A percentile compares a stretch with the other conserved stretches of the same genome.
phyloP scores from a whole-genome alignment of 495 filamentous ascomycete genomes.

The Bombardia bombarda region DNA sequence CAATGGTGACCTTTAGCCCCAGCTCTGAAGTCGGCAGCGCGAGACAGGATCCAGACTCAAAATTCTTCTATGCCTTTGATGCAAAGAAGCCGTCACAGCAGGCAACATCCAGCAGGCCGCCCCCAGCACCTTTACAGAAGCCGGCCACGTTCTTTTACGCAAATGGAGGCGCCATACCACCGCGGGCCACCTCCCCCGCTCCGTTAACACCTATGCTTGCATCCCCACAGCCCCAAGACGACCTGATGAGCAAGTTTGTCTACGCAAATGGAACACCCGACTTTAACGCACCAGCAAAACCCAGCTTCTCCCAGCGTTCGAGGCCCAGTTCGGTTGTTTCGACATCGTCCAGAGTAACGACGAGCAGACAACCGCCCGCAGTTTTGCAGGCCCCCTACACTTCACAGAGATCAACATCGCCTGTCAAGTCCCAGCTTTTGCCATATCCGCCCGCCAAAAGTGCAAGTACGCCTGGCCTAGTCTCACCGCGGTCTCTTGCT shows the following conservation, averaged over 20 bases:
- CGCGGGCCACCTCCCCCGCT: conserved; percentile 15
- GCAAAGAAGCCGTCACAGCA: conserved; percentile 43
- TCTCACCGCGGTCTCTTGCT: conserved; percentile 15
- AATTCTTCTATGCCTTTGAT: conserved; percentile 73
- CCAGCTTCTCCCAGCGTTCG: too few species aligned
- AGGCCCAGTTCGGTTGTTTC: conserved; percentile 35
- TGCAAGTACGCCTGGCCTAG: conserved; percentile 4
- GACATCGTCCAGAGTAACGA: conserved; percentile 27
- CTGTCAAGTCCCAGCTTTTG: conserved; percentile 32
- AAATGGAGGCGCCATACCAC: conserved; percentile 33
- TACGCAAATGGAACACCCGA: conserved; percentile 55
- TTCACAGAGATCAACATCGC: conserved; percentile 33
- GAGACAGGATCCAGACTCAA: conserved; percentile 37
- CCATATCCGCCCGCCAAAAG: conserved; percentile 19
- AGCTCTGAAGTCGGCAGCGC: conserved; percentile 18
- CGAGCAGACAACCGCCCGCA: conserved; percentile 17
- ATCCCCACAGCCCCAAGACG: conserved; percentile 23
- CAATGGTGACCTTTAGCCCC: conserved; percentile 25
- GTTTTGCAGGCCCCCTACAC: conserved; percentile 15
- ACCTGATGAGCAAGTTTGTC: conserved; percentile 60
- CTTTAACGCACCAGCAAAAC: conserved; percentile 14
- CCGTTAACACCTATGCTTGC: conserved; percentile 27
- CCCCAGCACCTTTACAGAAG: conserved; percentile 19
- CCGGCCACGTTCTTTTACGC: conserved; percentile 51
- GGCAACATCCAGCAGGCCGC: conserved; percentile 7